phyloP scores from a whole-genome alignment of 225 moss, liverwort and hornwort species.

The Sphagnum tenellum region DNA sequence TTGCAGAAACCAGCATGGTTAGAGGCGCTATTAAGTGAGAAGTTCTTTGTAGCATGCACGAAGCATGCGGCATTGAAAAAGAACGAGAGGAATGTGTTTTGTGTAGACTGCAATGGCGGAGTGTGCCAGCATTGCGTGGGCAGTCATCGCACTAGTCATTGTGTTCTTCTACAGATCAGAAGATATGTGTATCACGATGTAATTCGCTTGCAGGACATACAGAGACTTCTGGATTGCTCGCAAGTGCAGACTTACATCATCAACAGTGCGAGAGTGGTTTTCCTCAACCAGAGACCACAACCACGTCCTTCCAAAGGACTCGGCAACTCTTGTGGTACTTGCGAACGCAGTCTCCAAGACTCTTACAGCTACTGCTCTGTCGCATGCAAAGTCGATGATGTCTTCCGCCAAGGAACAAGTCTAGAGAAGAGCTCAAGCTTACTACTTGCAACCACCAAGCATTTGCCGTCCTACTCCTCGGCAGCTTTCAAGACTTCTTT shows the following conservation, averaged over 20 bases:
- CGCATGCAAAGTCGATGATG: constrained; percentile 90
- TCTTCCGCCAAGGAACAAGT: constrained; percentile 23
- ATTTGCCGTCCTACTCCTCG: constrained; percentile 54
- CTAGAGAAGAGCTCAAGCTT: constrained; percentile 17
- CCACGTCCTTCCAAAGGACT: constrained; percentile 91
- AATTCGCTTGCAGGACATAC: constrained; percentile 85
- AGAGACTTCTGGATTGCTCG: constrained; percentile 83
- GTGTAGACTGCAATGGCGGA: constrained; percentile 91
- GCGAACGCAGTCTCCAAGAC: constrained; percentile 87
- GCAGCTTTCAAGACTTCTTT: constrained; percentile 22
- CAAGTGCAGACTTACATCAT: constrained; percentile 96
- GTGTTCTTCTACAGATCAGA: constrained; percentile 83
- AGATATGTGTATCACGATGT: constrained; percentile 97
- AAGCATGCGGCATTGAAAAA: constrained; percentile 85
- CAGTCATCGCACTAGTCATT: constrained; percentile 45
- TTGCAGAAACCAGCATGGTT: constrained; percentile 85
- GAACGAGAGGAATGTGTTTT: constrained; percentile 95
- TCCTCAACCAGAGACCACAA: constrained; percentile 96
- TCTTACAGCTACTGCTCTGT: constrained; percentile 90
- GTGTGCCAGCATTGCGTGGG: constrained; percentile 98
- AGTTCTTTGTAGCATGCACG: constrained; percentile 79
- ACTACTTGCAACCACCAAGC: constrained; percentile 22
- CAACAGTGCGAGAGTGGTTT: constrained; percentile 93
- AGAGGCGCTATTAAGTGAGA: constrained; percentile 69
- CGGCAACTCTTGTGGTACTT: constrained; percentile 93